These are phyloP conservation scores for Dactylellina parvicollis DNA, from an alignment of 2,329 filamentous ascomycete genomes.

Conservation along the genomic window DNA sequence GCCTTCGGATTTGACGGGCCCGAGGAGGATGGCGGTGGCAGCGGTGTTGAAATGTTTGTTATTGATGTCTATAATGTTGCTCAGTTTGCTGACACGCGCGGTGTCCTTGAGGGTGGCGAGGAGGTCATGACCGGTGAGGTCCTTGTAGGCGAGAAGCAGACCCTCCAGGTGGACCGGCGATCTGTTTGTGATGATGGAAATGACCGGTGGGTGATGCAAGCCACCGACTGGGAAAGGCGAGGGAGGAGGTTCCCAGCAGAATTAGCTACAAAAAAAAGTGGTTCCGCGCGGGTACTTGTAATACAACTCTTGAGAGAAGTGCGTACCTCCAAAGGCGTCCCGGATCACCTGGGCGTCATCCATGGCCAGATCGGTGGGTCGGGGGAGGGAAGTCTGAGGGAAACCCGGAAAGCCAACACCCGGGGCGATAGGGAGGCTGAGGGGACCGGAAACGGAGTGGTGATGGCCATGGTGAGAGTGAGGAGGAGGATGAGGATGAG, in stretches of 20 bases:
- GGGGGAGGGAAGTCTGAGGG: not conserved
- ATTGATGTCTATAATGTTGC: slow-evolving; percentile 73
- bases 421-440: slow-evolving; percentile 17
- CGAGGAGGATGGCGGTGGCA: slow-evolving; percentile 77
- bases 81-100: slow-evolving; percentile 69
- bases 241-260: not conserved
- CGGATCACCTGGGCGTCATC: slow-evolving; percentile 42
- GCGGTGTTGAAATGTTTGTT: slow-evolving; percentile 74
- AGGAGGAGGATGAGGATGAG: not conserved
- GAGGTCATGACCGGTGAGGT: slow-evolving; percentile 44
- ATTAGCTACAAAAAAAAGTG: too few species aligned
- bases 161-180: slow-evolving; percentile 29
- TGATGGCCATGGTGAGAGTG: slow-evolving; percentile 21
- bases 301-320: not conserved
- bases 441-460: slow-evolving; percentile 39
- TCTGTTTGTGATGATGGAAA: slow-evolving; percentile 46
- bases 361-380: slow-evolving; percentile 33
- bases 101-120: slow-evolving; percentile 35
- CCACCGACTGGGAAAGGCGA: slow-evolving; percentile 25
- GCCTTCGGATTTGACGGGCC: slow-evolving; percentile 81
- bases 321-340: slow-evolving; percentile 50
- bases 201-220: slow-evolving; percentile 31
- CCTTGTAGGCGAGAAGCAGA: slow-evolving; percentile 29
- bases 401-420: not conserved
- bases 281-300: not conserved